phyloP scores from a whole-genome alignment of 441 rosid species.

The Gossypium trilobum region DNA sequence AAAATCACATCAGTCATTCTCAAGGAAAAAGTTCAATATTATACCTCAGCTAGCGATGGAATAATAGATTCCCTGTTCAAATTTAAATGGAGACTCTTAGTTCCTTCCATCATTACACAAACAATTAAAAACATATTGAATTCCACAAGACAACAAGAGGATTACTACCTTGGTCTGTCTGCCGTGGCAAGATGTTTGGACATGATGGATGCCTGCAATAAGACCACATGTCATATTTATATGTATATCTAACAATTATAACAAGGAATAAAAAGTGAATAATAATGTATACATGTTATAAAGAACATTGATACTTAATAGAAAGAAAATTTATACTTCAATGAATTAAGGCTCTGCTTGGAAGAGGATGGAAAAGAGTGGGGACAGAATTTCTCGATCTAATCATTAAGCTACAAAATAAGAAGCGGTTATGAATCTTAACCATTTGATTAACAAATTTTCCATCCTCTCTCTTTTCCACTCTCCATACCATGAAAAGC shows the following conservation, averaged over 20 bases:
- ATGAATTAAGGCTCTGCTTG: background rate
- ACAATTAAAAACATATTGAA: background rate
- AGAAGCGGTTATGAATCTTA: no score
- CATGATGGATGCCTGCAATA: constrained; percentile 62
- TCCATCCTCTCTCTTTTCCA: no score
- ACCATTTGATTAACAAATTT: no score
- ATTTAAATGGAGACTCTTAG: constrained; percentile 16
- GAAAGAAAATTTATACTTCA: background rate
- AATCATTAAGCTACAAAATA: no score
- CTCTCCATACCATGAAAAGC: background rate
- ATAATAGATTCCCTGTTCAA: constrained; percentile 42
- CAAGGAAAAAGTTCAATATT: background rate
- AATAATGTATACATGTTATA: background rate
- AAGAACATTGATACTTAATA: background rate
- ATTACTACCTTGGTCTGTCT: constrained; percentile 52
- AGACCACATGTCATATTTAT: background rate
- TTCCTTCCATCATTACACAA: background rate
- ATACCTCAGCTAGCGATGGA: constrained; percentile 40
- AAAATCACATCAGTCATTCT: background rate
- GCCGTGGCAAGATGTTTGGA: constrained; percentile 60
- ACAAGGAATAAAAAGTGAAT: background rate
- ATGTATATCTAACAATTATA: constrained; percentile 3
- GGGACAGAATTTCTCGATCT: no score
- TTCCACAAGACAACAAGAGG: constrained; percentile 8
- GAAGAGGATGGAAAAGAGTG: no score